These are phyloP conservation scores for Drosera capensis DNA, from an alignment of 148 eudicot genomes.

Conservation along the genomic window DNA sequence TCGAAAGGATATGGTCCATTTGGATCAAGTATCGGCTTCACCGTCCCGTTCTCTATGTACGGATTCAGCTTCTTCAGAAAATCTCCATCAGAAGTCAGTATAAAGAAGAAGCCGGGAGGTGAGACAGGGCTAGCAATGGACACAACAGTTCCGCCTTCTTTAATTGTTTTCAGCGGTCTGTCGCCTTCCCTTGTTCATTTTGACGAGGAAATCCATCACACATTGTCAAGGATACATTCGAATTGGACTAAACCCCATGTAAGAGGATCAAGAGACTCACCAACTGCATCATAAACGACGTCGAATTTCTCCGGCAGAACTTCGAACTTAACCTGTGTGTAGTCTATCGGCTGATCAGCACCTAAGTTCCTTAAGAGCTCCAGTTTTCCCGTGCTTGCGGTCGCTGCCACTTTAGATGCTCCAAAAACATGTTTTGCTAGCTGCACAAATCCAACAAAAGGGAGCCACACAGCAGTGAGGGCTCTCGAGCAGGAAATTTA, in stretches of 20 bases:
- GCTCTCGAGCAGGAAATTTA: no score
- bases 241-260: no score
- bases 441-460: constrained; percentile 21
- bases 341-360: constrained; percentile 74
- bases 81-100: constrained; percentile 68
- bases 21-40: constrained; percentile 69
- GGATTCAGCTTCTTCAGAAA: constrained; percentile 69
- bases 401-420: constrained; percentile 89
- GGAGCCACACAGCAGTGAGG: not conserved
- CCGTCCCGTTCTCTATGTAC: constrained; percentile 54
- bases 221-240: no score
- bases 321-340: constrained; percentile 79
- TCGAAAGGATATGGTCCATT: constrained; percentile 73
- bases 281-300: constrained; percentile 82
- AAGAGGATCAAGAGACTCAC: constrained; percentile 19
- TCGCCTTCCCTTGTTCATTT: constrained; percentile 54
- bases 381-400: constrained; percentile 79
- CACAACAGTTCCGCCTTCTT: constrained; percentile 85
- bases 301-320: constrained; percentile 78
- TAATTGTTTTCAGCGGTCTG: constrained; percentile 58
- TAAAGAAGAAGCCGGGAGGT: constrained; percentile 86
- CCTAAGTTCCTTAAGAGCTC: constrained; percentile 76
- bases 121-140: constrained; percentile 64
- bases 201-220: not conserved
- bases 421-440: constrained; percentile 88